Conservation (phyloP, 208 protist species). For the Leishmania lainsoni region DNA sequence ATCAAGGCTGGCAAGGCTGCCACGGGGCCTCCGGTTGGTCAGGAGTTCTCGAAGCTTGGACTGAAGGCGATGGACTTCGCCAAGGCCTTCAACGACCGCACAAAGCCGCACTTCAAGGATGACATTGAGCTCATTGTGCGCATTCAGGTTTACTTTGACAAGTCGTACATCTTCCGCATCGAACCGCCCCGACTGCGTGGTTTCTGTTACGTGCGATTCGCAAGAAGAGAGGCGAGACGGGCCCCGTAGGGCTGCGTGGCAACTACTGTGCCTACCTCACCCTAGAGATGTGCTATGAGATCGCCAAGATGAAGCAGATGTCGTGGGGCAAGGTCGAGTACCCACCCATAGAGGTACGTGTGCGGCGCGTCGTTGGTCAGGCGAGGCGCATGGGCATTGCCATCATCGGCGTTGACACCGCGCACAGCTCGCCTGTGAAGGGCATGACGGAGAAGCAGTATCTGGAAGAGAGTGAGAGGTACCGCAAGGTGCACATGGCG, state of each 20-base stretch:
- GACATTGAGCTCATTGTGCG: slow-evolving; percentile 89
- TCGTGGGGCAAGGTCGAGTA: slow-evolving; percentile 76
- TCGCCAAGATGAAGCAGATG: slow-evolving; percentile 90
- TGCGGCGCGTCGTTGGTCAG: slow-evolving; percentile 82
- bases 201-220: slow-evolving; percentile 77
- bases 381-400: slow-evolving; percentile 87
- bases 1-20: slow-evolving; percentile 88
- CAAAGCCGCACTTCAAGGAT: slow-evolving; percentile 87
- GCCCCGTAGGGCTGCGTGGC: slow-evolving; percentile 52
- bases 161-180: slow-evolving; percentile 86
- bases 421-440: slow-evolving; percentile 68
- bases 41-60: slow-evolving; percentile 89
- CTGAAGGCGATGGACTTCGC: slow-evolving; percentile 92
- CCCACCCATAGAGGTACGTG: slow-evolving; percentile 85
- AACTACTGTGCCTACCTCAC: slow-evolving; percentile 84
- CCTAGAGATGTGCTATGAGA: slow-evolving; percentile 92
- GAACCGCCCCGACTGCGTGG: slow-evolving; percentile 90
- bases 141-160: slow-evolving; percentile 93
- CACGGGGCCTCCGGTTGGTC: slow-evolving; percentile 88
- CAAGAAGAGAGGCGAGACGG: slow-evolving; percentile 86
- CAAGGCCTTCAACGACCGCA: slow-evolving; percentile 91
- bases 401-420: slow-evolving; percentile 88
- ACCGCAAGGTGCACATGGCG: slow-evolving; percentile 73
- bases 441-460: slow-evolving; percentile 84
- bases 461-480: slow-evolving; percentile 61